Percentiles rank a stretch among this genome's conserved stretches.
phyloP scores from a whole-genome alignment of 2,329 filamentous ascomycete genomes.

The Stemphylium vesicarium region DNA sequence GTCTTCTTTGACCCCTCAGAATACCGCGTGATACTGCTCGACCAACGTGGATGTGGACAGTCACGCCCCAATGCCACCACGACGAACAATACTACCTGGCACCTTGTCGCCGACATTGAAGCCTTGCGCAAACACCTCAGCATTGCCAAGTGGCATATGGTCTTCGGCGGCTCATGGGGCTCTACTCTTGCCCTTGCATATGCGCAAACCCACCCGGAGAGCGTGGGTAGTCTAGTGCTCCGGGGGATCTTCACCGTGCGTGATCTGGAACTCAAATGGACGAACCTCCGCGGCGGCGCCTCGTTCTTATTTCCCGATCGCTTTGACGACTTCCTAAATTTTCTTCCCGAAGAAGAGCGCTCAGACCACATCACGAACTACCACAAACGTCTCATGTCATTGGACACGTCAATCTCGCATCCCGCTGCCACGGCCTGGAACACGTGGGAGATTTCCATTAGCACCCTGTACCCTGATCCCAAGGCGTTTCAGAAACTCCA shows the following conservation, averaged over 20 bases:
- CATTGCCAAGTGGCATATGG: conserved; percentile 53
- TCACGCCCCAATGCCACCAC: conserved; percentile 52
- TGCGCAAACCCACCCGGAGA: conserved; percentile 51
- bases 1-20: conserved; percentile 53
- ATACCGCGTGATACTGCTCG: conserved; percentile 56
- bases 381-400: conserved; percentile 50
- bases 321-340: conserved; percentile 46
- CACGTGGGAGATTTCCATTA: conserved; percentile 45
- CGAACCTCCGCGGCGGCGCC: conserved; percentile 32
- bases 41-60: conserved; percentile 56
- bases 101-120: conserved; percentile 56
- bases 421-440: conserved; percentile 49
- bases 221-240: conserved; percentile 50
- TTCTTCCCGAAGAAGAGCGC: conserved; percentile 49
- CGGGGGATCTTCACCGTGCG: conserved; percentile 53
- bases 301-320: conserved; percentile 50
- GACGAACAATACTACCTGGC: conserved; percentile 54
- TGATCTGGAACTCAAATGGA: conserved; percentile 49
- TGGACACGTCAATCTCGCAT: conserved; percentile 34
- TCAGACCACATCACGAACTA: conserved; percentile 48
- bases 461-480: conserved; percentile 35
- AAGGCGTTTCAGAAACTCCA: conserved; percentile 26
- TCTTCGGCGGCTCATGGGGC: conserved; percentile 59
- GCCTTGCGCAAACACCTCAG: conserved; percentile 50
- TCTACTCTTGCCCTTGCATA: conserved; percentile 55